Evolutionary conservation across 768 basidiomycete genomes (phyloP), one percentile per base, ranked within the genome.

Genomic region (Tylopilus sp.): DNA sequence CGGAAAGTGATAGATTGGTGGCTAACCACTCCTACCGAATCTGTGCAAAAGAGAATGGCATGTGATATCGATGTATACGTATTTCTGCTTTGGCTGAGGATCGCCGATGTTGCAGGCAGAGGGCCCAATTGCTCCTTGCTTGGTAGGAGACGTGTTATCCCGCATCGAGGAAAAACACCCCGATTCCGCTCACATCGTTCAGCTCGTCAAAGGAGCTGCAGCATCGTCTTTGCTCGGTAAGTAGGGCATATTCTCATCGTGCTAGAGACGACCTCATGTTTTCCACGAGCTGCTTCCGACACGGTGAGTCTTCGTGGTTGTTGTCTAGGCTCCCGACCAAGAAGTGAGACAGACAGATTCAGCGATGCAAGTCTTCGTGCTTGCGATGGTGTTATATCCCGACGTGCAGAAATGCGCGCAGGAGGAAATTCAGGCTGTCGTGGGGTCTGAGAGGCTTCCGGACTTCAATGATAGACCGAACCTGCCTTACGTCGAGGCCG

Each of bases 401-500:
- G 52, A 53, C 17, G 52, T 44, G 21, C 52, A 53, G 39, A 53
- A 21, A 18, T 31, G 52, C 13, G 52, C 52, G 8, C 52, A 40
- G 18, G 48, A 23, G 1, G 52, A 50, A 18, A 53, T 53, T 7
- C 42, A 28, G 40, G 48, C 48, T 33, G 48, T 51, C 39, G 31
- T 53, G 7, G 52, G 52, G 35, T 40, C 23, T 3, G 48, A 53
- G 13, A 39, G 52, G 20, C 48, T 53, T 26, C 52, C 52, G 3
- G 21, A 40, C 40, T 50, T 36, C 26, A 36, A 23, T 13, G 48
- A 50, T 9, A 20, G 48, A 15, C 48, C 40, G 15, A 43, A 43
- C 33, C 23, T 50, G 18, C 48, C 48, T 26, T 50, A 50, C 26
- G 20, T 50, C 18, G 48, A 50, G 20, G 48, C 48, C n/a, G 33